Base-by-base conservation (phyloP, 2,329 filamentous ascomycete species). In the Whalleya microplaca region DNA sequence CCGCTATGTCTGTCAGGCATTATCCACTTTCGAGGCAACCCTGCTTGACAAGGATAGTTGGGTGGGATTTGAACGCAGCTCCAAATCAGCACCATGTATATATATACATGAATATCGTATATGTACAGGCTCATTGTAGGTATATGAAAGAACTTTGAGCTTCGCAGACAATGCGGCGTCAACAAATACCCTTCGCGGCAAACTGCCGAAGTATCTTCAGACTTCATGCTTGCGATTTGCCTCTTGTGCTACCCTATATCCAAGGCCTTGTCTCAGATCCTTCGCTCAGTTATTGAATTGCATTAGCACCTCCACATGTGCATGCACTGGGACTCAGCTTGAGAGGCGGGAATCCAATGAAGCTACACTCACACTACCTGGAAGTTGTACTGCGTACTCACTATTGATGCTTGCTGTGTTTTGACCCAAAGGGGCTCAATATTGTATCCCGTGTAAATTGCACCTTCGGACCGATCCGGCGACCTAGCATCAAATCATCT, bases 21-120 rank as follows among this genome's bases (percentile, higher is more conserved):
- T 27, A 27, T 51, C 55, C 53, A 56, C 53, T 51, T 56, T 48
- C 16, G 45, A 51, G 12, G 43, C 10, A 48, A 58, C 52, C 21
- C 48, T 42, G n/a, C 8, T 55, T 4, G 45, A 54, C 47, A 12
- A 16, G 47, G 51, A 41, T 52, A 44, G 45, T 40, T 48, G 41
- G 37, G n/a, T 45, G 41, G 44, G 43, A 32, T 20, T 53, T 27
- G 45, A 47, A 32, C 45, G 42, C 18, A 43, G 12, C 12, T 29
- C 12, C 27, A n/a, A n/a, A n/a, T n/a, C n/a, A n/a, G n/a, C n/a
- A n/a, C 23, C 23, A 27, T 4, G 9, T 27, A 16, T 12, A 12
- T 12, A 37, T 37, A 14, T 37, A 37, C 8, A 37, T 12, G 32
- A 29, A 29, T 29, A n/a, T n/a, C n/a, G n/a, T n/a, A n/a, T n/a